Evolutionary conservation across 352 stramenopile species (phyloP).

Genomic region (Pythium aristosporum): DNA sequence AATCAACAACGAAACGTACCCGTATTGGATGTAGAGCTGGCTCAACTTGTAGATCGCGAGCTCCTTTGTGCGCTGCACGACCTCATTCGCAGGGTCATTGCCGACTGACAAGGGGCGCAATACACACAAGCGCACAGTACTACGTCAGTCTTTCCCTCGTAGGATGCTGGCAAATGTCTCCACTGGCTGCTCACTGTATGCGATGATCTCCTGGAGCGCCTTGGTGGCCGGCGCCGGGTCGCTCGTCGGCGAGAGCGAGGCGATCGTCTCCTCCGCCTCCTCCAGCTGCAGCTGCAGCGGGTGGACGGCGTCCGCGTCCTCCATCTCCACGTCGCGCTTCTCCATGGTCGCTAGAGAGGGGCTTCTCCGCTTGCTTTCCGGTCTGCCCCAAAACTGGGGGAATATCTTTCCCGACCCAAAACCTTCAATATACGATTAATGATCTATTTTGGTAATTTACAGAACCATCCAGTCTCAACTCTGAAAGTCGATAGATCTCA

Average conservation of each 20-base stretch:
- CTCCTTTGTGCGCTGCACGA: constrained; percentile 93
- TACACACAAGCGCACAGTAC: not conserved
- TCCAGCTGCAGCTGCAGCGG: constrained; percentile 77
- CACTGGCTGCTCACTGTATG: constrained; percentile 68
- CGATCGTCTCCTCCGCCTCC: constrained; percentile 59
- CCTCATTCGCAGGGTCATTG: constrained; percentile 62
- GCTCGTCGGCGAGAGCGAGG: constrained; percentile 30
- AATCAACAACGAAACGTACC: constrained; percentile 30
- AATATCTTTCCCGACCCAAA: constrained; percentile 20
- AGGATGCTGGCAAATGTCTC: no score
- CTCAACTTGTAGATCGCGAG: constrained; percentile 95
- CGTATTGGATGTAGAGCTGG: constrained; percentile 88
- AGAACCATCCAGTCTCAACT: not conserved
- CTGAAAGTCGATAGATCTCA: not conserved
- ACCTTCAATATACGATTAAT: not conserved
- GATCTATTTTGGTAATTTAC: constrained; percentile 16
- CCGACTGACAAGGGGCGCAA: constrained; percentile 28
- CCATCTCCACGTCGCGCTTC: constrained; percentile 72
- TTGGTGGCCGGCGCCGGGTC: constrained; percentile 54
- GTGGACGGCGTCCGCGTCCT: constrained; percentile 61
- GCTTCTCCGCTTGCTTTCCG: constrained; percentile 16
- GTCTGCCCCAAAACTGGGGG: constrained; percentile 6
- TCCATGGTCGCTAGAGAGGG: constrained; percentile 10
- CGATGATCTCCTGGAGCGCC: constrained; percentile 69
- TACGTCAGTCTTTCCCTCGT: not conserved